Evolutionary conservation across 2,329 filamentous ascomycete species (phyloP), one percentile per base, ranked within the genome.

Genomic region (Cladophialophora yegresii): DNA sequence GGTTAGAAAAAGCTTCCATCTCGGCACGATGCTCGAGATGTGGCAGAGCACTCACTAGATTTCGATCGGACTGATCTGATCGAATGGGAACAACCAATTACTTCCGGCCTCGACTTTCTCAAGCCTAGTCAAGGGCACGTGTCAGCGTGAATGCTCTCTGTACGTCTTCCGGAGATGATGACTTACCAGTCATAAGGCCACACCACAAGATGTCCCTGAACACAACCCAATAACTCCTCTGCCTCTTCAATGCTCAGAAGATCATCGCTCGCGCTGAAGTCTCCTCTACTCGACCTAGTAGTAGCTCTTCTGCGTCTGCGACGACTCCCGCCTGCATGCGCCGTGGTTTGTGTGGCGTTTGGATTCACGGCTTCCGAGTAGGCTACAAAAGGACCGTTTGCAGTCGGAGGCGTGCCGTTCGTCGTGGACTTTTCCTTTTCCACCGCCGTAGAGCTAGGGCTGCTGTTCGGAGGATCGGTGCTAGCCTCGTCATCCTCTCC

Each of bases 1-100:
- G 8, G 36, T 43, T 16, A 43, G 8, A 43, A 43, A 43, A n/a
- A 6, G 36, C 36, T 20, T 43, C 13, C 13, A 7, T n/a, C 36
- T n/a, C 36, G 8, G 30, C 36, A 12, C 22, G 45, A 8, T 49
- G 16, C 9, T 5, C 7, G 10, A 49, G 45, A 16, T 3, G 45
- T n/a, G 16, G 45, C n/a, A 50, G 3, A 22, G 30, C 12, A 71
- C 89, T 88, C 83, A 92, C 90, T 99, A 99, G 73, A 99, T 98
- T 79, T 97, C 92, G 78, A 99, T 82, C 62, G 95, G 95, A 72
- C 95, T 96, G 75, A 99, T 89, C 77, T 96, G 89, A 77, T 99
- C 95, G 62, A 98, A 91, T 74, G 93, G 92, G 78, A 96, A 98
- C 67, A 97, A 85, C 95, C 95, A 99, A 75, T 97, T 96, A 62